Evolutionary conservation across 139 green algal genomes (phyloP).

Genomic region (Micractinium sp.): DNA sequence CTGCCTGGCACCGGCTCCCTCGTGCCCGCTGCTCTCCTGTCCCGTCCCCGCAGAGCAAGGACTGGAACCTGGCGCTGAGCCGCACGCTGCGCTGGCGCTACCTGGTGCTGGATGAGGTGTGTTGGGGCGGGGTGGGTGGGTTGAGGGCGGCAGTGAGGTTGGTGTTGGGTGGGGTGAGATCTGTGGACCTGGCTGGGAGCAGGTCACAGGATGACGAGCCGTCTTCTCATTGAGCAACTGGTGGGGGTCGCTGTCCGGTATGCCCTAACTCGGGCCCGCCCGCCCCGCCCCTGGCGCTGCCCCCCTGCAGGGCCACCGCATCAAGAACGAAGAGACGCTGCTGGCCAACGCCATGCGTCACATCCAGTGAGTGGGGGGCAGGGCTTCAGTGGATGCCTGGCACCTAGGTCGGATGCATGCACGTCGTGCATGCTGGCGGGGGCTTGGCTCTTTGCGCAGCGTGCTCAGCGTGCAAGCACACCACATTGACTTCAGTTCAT

Average conservation of each 20-base stretch:
- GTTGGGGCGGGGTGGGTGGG: background rate
- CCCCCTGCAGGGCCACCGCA: conserved; percentile 42
- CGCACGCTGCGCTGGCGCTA: conserved; percentile 46
- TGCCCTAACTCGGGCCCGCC: background rate
- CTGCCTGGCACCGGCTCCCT: too few species aligned
- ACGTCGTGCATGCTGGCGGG: too few species aligned
- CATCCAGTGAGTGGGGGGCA: conserved; percentile 19
- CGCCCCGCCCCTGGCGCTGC: background rate
- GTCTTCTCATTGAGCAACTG: too few species aligned
- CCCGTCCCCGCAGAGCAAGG: conserved; percentile 9
- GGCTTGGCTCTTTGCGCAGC: too few species aligned
- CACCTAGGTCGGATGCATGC: too few species aligned
- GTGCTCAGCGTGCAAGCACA: too few species aligned
- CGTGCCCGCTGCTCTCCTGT: too few species aligned
- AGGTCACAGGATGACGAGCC: too few species aligned
- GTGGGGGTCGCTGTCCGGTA: too few species aligned
- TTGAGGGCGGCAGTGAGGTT: background rate
- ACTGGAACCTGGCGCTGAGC: conserved; percentile 56
- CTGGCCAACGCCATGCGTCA: conserved; percentile 58
- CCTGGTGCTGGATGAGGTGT: conserved; percentile 51
- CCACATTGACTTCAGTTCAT: too few species aligned
- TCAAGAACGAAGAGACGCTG: conserved; percentile 53
- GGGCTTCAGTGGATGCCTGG: too few species aligned
- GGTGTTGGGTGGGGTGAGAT: background rate
- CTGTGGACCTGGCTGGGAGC: too few species aligned